Conservation (phyloP, 2,329 filamentous ascomycete genomes). For the Exophiala sp. region DNA sequence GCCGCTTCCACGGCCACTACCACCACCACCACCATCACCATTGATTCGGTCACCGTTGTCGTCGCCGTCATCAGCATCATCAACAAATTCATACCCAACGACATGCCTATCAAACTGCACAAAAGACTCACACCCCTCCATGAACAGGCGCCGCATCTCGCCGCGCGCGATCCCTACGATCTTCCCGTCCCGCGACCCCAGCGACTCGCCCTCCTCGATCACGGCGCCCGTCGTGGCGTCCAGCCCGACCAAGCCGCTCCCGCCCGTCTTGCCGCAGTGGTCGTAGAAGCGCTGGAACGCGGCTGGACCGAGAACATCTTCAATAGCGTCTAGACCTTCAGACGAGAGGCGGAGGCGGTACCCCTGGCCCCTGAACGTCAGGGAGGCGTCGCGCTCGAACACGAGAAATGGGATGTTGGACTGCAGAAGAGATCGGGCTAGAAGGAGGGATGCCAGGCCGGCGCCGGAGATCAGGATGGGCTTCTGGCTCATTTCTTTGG, state of each 20-base stretch:
- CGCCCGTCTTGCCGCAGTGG: constrained; percentile 43
- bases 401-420: constrained; percentile 35
- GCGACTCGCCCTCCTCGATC: constrained; percentile 33
- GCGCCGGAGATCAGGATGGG: constrained; percentile 37
- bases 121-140: constrained; percentile 50
- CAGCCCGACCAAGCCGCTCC: constrained; percentile 46
- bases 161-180: constrained; percentile 57
- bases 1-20: no score
- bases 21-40: no score
- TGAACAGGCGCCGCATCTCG: constrained; percentile 56
- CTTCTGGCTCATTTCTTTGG: no score
- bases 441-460: constrained; percentile 35
- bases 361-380: constrained; percentile 35
- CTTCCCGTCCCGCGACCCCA: constrained; percentile 52
- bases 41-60: no score
- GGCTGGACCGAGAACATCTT: constrained; percentile 46
- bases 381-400: constrained; percentile 34
- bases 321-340: constrained; percentile 43
- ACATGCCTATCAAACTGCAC: constrained; percentile 54
- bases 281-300: constrained; percentile 33
- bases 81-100: constrained; percentile 53
- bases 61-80: constrained; percentile 16
- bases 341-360: constrained; percentile 35
- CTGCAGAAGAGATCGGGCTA: constrained; percentile 35
- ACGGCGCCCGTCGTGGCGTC: constrained; percentile 51